A percentile compares a stretch with the other conserved stretches of the same genome.
Evolutionary conservation across 345 rosid genomes (phyloP).

Genomic region (Eucalyptus tenuipes): DNA sequence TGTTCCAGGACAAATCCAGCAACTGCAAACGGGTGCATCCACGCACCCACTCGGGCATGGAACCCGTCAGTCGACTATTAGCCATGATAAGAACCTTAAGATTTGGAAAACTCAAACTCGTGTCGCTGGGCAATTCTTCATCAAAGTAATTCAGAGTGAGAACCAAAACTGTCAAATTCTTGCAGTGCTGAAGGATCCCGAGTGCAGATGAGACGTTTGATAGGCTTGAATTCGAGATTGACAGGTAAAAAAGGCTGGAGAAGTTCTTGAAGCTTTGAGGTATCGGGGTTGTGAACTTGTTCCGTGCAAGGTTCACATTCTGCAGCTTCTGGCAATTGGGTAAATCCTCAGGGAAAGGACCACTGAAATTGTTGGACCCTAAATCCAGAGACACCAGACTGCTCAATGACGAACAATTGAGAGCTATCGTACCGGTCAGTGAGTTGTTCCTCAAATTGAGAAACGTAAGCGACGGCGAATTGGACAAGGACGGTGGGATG

Average conservation of each 20-base stretch:
- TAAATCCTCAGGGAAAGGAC: neutral
- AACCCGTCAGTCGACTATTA: neutral
- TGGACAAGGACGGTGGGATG: neutral
- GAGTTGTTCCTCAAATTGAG: neutral
- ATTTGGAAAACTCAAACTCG: neutral
- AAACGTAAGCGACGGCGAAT: neutral
- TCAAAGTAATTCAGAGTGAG: neutral
- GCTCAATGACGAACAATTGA: neutral
- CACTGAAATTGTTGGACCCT: neutral
- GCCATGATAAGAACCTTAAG: neutral
- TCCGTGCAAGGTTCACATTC: neutral
- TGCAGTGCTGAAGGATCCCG: neutral
- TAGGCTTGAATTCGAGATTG: neutral
- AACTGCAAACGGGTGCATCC: neutral
- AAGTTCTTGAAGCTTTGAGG: neutral
- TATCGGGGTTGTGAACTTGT: neutral
- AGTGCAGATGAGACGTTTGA: neutral
- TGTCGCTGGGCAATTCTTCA: neutral
- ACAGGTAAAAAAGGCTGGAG: neutral
- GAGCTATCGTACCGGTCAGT: neutral
- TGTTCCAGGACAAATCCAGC: neutral
- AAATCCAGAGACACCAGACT: neutral
- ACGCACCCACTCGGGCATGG: neutral
- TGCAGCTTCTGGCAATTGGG: neutral
- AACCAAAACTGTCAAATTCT: neutral